phyloP scores from a whole-genome alignment of 257 asterid genomes.

The Henckelia pumila region DNA sequence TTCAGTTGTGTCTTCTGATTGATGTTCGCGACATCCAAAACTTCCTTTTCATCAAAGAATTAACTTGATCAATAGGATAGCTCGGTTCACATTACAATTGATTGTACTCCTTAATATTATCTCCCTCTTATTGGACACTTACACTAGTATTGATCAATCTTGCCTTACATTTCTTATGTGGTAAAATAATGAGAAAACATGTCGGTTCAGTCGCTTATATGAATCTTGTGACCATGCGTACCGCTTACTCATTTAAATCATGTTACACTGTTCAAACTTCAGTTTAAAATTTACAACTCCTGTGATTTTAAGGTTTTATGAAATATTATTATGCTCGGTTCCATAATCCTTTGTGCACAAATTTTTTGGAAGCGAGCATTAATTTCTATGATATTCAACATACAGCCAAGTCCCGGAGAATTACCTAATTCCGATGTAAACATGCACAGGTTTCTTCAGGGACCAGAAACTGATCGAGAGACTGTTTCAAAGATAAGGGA shows the following conservation, averaged over 20 bases:
- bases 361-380: neutral
- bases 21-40: constrained; percentile 1
- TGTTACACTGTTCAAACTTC: neutral
- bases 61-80: neutral
- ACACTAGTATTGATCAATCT: too few species aligned
- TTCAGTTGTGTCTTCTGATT: too few species aligned
- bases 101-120: neutral
- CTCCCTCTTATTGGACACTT: neutral
- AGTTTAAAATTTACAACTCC: neutral
- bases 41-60: neutral
- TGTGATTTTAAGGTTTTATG: neutral
- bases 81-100: neutral
- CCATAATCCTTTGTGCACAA: too few species aligned
- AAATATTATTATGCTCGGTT: too few species aligned
- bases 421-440: constrained; percentile 19
- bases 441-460: constrained; percentile 86
- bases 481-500: constrained; percentile 84
- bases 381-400: constrained; percentile 13
- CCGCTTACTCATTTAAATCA: neutral
- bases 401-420: neutral
- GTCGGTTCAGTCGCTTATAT: neutral
- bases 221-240: neutral
- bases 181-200: too few species aligned
- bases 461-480: constrained; percentile 95
- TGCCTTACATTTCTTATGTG: too few species aligned